Percentiles rank a stretch among this genome's conserved stretches.
Evolutionary conservation across 768 basidiomycete genomes (phyloP).

Genomic region (Harrya chromipes): DNA sequence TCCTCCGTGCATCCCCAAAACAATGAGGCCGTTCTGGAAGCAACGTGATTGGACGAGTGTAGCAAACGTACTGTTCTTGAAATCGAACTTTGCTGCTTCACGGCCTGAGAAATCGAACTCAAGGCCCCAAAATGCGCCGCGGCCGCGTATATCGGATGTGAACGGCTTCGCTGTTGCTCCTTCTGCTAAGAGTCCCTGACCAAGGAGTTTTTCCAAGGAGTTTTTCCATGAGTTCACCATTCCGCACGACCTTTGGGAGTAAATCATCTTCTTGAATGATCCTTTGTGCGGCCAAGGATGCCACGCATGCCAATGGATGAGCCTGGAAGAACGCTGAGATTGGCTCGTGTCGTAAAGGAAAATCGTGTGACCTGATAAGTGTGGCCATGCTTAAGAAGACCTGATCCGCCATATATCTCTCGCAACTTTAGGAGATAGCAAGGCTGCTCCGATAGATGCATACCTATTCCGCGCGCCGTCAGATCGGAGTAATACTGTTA

Average conservation of each 20-base stretch:
- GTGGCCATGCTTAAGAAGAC: conserved; percentile 81
- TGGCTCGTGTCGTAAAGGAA: neutral
- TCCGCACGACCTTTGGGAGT: conserved; percentile 57
- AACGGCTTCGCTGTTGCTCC: conserved; percentile 60
- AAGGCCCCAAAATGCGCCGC: conserved; percentile 80
- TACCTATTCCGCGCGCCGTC: conserved; percentile 46
- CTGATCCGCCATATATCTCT: conserved; percentile 67
- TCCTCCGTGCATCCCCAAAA: conserved; percentile 74
- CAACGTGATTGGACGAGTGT: conserved; percentile 68
- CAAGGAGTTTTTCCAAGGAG: conserved; percentile 61
- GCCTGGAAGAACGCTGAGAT: conserved; percentile 39
- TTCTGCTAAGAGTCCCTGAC: conserved; percentile 50
- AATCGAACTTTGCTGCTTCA: conserved; percentile 42
- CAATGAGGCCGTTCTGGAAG: conserved; percentile 61
- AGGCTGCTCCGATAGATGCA: conserved; percentile 76
- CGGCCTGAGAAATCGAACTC: conserved; percentile 69
- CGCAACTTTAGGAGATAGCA: conserved; percentile 70
- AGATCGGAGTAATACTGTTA: neutral
- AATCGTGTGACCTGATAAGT: conserved; percentile 63
- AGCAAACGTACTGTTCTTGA: conserved; percentile 57
- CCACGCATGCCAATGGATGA: conserved; percentile 74
- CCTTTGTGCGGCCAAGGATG: conserved; percentile 76
- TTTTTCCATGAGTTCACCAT: conserved; percentile 57
- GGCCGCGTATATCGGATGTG: conserved; percentile 78
- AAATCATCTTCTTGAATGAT: conserved; percentile 69